Conservation (phyloP, 495 filamentous ascomycete species). For the Lasiosphaeria hispida region DNA sequence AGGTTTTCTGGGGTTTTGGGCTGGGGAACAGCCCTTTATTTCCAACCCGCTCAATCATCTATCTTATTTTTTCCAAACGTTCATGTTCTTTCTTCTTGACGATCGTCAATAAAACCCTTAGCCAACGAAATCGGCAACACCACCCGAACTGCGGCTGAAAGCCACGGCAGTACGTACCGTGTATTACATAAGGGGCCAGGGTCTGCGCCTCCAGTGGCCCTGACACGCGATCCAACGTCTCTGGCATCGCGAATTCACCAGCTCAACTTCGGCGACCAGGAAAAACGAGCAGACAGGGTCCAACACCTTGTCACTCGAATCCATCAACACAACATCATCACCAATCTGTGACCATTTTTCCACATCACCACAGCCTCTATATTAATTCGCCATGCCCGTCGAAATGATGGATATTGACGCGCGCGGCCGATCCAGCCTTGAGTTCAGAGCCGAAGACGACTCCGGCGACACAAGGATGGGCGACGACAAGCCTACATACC, state of each 20-base stretch:
- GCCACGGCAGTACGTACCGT: background rate
- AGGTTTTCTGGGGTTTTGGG: too few species aligned
- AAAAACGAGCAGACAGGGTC: background rate
- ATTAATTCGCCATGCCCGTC: background rate
- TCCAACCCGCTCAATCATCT: too few species aligned
- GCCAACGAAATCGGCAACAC: too few species aligned
- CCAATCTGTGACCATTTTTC: background rate
- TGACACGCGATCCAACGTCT: conserved; percentile 12
- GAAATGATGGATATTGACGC: conserved; percentile 28
- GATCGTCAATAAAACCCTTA: too few species aligned
- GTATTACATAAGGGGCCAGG: conserved; percentile 10
- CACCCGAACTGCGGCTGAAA: too few species aligned
- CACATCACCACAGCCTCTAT: background rate
- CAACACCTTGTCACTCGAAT: background rate
- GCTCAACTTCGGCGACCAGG: background rate
- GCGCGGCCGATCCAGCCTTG: conserved; percentile 21
- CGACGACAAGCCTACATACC: conserved; percentile 40
- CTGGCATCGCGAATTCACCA: conserved; percentile 1
- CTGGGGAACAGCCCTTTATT: too few species aligned
- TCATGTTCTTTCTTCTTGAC: too few species aligned
- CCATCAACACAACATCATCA: background rate
- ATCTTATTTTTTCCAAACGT: too few species aligned
- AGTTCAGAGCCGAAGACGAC: conserved; percentile 33
- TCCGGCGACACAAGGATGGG: conserved; percentile 33
- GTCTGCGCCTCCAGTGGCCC: background rate